These are phyloP conservation scores for Vaccinium myrtillus DNA, from an alignment of 148 eudicot species.

Conservation along the genomic window DNA sequence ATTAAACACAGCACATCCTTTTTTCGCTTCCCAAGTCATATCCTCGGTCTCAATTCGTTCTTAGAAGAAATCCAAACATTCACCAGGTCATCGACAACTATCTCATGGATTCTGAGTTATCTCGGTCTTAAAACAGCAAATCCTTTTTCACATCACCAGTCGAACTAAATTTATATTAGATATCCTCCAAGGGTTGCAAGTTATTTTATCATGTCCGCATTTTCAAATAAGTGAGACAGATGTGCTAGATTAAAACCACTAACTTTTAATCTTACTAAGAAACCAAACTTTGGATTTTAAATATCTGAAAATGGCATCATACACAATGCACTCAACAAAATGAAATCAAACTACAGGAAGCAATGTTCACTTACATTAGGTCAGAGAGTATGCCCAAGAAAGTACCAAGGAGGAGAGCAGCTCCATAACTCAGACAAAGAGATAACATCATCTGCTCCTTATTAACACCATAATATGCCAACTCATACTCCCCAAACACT, in stretches of 20 bases:
- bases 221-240: background rate
- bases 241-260: background rate
- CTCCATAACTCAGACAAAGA: constrained; percentile 57
- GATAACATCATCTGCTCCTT: constrained; percentile 56
- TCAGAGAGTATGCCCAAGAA: constrained; percentile 73
- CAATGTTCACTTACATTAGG: constrained; percentile 55
- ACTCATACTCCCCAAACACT: constrained; percentile 76
- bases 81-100: background rate
- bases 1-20: background rate
- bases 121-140: background rate
- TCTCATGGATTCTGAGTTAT: background rate
- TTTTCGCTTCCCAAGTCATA: background rate
- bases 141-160: too few relatives aligned
- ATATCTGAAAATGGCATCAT: background rate
- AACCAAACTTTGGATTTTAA: background rate
- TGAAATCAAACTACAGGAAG: background rate
- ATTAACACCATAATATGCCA: constrained; percentile 42
- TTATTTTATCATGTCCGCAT: background rate
- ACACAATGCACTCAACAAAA: background rate
- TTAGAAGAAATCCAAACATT: background rate
- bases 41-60: background rate
- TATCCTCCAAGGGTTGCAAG: background rate
- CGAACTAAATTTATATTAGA: too few relatives aligned
- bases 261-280: background rate
- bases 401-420: constrained; percentile 53